These are phyloP conservation scores for Euphorbia celastroides DNA, from an alignment of 441 rosid species.

Conservation along the genomic window DNA sequence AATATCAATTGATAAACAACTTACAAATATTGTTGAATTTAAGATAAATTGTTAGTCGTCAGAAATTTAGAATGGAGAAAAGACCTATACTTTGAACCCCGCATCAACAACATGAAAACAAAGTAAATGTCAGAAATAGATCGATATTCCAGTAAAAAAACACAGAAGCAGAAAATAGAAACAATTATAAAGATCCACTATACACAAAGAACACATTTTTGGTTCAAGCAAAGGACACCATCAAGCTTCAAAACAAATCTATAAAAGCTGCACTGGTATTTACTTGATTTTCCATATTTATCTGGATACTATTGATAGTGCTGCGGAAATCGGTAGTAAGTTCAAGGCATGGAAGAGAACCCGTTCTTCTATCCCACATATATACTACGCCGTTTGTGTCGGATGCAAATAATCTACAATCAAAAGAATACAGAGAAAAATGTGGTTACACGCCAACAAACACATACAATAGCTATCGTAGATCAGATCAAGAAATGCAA, in stretches of 20 bases:
- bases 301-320: slow-evolving; percentile 55
- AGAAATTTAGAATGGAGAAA: not conserved
- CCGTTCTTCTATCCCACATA: slow-evolving; percentile 81
- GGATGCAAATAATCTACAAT: slow-evolving; percentile 65
- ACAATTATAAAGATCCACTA: not conserved
- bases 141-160: not conserved
- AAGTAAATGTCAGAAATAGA: not conserved
- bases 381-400: slow-evolving; percentile 62
- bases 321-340: slow-evolving; percentile 42
- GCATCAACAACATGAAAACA: not conserved
- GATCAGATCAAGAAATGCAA: not conserved
- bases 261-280: slow-evolving; percentile 2
- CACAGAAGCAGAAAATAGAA: too few species aligned
- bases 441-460: not conserved
- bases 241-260: not conserved
- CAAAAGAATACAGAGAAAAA: slow-evolving; percentile 12
- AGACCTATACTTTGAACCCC: not conserved
- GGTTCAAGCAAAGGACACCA: not conserved
- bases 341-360: slow-evolving; percentile 64
- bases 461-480: not conserved
- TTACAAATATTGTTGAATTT: not conserved
- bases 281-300: slow-evolving; percentile 73
- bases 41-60: not conserved
- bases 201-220: too few species aligned
- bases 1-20: not conserved